These are phyloP conservation scores for Pseudonectria foliicola DNA, from an alignment of 2,329 filamentous ascomycete species.

Conservation along the genomic window DNA sequence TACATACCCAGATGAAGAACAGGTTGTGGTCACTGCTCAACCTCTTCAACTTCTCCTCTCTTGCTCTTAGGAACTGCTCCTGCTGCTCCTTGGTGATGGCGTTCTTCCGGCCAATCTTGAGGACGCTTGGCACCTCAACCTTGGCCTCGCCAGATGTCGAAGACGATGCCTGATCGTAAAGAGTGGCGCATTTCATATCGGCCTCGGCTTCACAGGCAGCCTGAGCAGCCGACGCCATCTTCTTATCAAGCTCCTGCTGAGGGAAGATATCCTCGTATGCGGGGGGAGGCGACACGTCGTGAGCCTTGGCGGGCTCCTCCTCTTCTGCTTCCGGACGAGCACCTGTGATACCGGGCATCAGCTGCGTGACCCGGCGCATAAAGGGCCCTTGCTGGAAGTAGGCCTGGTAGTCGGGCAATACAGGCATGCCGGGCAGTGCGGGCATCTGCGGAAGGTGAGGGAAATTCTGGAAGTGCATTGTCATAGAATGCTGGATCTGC, in stretches of 20 bases:
- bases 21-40: constrained; percentile 58
- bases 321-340: constrained; percentile 42
- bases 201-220: constrained; percentile 53
- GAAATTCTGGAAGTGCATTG: constrained; percentile 56
- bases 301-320: constrained; percentile 35
- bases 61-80: constrained; percentile 53
- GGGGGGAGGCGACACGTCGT: constrained; percentile 52
- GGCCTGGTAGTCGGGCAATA: constrained; percentile 65
- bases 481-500: constrained; percentile 66
- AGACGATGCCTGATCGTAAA: constrained; percentile 40
- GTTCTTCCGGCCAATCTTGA: constrained; percentile 57
- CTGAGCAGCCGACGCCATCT: constrained; percentile 50
- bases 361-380: constrained; percentile 63
- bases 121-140: constrained; percentile 35
- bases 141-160: constrained; percentile 30
- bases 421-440: constrained; percentile 49
- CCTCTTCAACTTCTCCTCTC: constrained; percentile 56
- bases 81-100: constrained; percentile 59
- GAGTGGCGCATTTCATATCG: constrained; percentile 47
- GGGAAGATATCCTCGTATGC: constrained; percentile 77
- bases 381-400: constrained; percentile 53
- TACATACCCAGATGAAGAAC: constrained; percentile 61
- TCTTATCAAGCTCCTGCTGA: constrained; percentile 43
- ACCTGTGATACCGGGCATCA: constrained; percentile 59
- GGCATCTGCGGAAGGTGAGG: constrained; percentile 45